These are phyloP conservation scores for Fennellomyces sp. DNA, from an alignment of 371 early-diverging fungal species.

Conservation along the genomic window DNA sequence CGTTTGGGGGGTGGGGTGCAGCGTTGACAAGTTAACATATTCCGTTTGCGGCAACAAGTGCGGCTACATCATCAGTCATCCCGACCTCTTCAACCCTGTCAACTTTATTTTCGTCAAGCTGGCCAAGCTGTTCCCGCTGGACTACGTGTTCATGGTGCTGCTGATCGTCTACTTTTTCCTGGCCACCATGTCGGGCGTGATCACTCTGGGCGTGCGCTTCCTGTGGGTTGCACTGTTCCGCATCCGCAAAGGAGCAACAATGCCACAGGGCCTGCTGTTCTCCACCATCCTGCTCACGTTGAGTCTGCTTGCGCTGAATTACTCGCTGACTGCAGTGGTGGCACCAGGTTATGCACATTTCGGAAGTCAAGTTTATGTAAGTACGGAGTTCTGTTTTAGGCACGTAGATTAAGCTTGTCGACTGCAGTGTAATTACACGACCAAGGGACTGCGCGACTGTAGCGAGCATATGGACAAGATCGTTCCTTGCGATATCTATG, in stretches of 20 bases:
- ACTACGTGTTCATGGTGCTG: constrained; percentile 64
- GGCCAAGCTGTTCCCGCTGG: constrained; percentile 62
- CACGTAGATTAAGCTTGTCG: not conserved
- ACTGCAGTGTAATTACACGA: constrained; percentile 62
- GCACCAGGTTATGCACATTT: constrained; percentile 73
- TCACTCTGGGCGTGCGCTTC: constrained; percentile 64
- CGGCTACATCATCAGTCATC: constrained; percentile 65
- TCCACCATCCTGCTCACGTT: constrained; percentile 56
- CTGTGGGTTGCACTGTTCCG: constrained; percentile 63
- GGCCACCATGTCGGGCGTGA: constrained; percentile 62
- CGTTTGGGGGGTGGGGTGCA: not conserved
- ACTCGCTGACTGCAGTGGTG: constrained; percentile 59
- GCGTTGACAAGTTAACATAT: constrained; percentile 56
- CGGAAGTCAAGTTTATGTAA: constrained; percentile 70
- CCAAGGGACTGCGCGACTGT: constrained; percentile 48
- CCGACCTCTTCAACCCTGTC: constrained; percentile 65
- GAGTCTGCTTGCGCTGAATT: constrained; percentile 61
- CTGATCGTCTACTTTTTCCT: constrained; percentile 66
- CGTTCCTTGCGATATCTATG: constrained; percentile 63
- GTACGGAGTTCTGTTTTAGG: constrained; percentile 11
- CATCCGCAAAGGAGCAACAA: constrained; percentile 55
- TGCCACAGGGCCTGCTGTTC: constrained; percentile 65
- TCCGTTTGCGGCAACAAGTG: constrained; percentile 68
- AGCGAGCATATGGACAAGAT: constrained; percentile 51
- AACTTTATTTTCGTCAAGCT: constrained; percentile 60